A percentile compares a stretch with the other conserved stretches of the same genome.
These are phyloP conservation scores for Aeschynomene evenia DNA, from an alignment of 306 rosid species.

Conservation along the genomic window DNA sequence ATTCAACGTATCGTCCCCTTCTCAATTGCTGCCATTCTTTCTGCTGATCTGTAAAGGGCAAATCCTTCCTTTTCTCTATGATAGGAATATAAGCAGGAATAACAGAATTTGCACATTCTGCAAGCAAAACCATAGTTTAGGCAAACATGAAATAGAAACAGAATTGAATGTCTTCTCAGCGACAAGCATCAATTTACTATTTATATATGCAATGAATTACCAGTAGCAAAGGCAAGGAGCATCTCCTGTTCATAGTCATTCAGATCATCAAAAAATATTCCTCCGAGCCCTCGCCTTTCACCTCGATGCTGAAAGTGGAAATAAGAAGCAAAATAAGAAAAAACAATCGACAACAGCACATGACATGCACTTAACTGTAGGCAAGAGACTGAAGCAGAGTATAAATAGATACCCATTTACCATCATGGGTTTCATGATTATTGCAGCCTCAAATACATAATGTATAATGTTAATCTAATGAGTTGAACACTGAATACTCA, in stretches of 20 bases:
- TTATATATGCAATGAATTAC: slow-evolving; percentile 46
- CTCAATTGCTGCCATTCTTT: slow-evolving; percentile 97
- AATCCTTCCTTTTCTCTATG: slow-evolving; percentile 85
- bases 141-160: slow-evolving; percentile 28
- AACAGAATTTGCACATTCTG: slow-evolving; percentile 96
- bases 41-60: slow-evolving; percentile 69
- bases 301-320: slow-evolving; percentile 75
- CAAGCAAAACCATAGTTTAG: slow-evolving; percentile 25
- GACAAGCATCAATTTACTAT: slow-evolving; percentile 16
- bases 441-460: slow-evolving; percentile 5
- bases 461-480: neutral
- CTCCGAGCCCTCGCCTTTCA: slow-evolving; percentile 97
- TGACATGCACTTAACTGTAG: slow-evolving; percentile 1
- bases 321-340: slow-evolving; percentile 16
- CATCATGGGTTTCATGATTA: neutral
- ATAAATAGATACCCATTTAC: slow-evolving; percentile 6
- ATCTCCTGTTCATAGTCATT: slow-evolving; percentile 97
- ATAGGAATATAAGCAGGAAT: slow-evolving; percentile 91
- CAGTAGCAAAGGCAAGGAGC: slow-evolving; percentile 95
- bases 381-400: slow-evolving; percentile 17
- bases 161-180: neutral
- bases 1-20: slow-evolving; percentile 93
- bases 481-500: slow-evolving; percentile 8
- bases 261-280: slow-evolving; percentile 93
- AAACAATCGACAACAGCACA: slow-evolving; percentile 23